Evolutionary conservation across 805 yeast genomes (phyloP), one percentile per base, ranked within the genome.

Genomic region (Schwanniomyces occidentalis): DNA sequence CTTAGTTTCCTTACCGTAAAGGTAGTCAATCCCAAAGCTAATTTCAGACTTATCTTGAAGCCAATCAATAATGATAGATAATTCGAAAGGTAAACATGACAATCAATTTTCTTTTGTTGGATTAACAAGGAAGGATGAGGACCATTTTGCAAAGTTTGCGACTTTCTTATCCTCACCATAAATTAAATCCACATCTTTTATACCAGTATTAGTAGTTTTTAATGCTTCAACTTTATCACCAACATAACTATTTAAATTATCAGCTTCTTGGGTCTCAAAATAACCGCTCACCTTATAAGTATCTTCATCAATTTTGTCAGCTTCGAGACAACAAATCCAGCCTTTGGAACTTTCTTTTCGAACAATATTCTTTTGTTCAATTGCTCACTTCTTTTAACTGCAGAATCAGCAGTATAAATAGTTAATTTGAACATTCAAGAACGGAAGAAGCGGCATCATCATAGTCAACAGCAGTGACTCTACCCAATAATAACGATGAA

Each of bases 401-500:
- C n/a, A n/a, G n/a, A n/a, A n/a, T n/a, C n/a, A 4, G 6, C 15
- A 20, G n/a, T 8, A 15, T 6, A 15, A 6, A 12, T 28, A 28
- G 9, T 16, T 22, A 9, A 16, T 28, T 23, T 9, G 34, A 17
- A 24, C 37, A 27, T 13, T 29, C 37, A n/a, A 15, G 26, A 20
- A 27, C 37, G 9, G 33, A 26, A 6, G 16, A 18, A 23, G 14
- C 10, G 4, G 34, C 12, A 8, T 24, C 29, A 14, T 30, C 16
- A 10, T n/a, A 5, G 6, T 13, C 12, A 18, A 21, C n/a, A 9
- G 14, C n/a, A 8, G 5, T 7, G 5, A 24, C 8, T 24, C 7
- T 9, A 24, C 8, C 12, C 16, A 26, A 6, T 5, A n/a, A 10
- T 20, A 84, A 59, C 0, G 87, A 78, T 0, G 86, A 78, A 8